phyloP scores from a whole-genome alignment of 345 rosid species.

The Carallia pectinifolia region DNA sequence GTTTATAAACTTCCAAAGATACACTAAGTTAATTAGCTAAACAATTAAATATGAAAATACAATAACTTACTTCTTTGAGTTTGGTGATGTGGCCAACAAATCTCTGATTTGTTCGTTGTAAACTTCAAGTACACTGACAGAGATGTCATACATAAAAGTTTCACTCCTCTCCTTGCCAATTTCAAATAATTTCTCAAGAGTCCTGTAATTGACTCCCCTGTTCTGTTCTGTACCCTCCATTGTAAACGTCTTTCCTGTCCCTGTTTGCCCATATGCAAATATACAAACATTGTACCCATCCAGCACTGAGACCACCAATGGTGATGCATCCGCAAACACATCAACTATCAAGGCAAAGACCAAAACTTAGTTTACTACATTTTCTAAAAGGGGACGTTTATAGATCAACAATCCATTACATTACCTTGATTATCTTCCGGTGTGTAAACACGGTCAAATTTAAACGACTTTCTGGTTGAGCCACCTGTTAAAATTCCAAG shows the following conservation, averaged over 20 bases:
- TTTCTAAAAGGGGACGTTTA: not conserved
- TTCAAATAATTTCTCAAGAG: constrained; percentile 76
- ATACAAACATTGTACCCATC: constrained; percentile 98
- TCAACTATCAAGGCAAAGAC: constrained; percentile 52
- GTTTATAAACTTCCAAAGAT: not conserved
- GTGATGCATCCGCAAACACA: constrained; percentile 89
- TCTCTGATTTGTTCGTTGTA: constrained; percentile 97
- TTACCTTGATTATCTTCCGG: constrained; percentile 93
- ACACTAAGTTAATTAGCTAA: not conserved
- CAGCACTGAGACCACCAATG: constrained; percentile 81
- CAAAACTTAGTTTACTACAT: constrained; percentile 4
- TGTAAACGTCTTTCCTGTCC: constrained; percentile 96
- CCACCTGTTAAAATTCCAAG: constrained; percentile 66
- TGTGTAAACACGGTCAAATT: constrained; percentile 81
- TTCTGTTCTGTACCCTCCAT: constrained; percentile 86
- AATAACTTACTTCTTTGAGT: constrained; percentile 63
- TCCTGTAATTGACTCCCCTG: constrained; percentile 92
- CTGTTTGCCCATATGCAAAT: constrained; percentile 96
- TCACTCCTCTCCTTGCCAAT: constrained; percentile 74
- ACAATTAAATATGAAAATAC: not conserved
- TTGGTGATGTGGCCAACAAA: constrained; percentile 70
- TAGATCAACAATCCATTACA: constrained; percentile 1
- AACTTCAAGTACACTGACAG: constrained; percentile 95
- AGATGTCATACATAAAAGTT: constrained; percentile 57
- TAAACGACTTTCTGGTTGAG: constrained; percentile 62